Conservation (phyloP, 73 alveolate species). For the Paramecium biaurelia region DNA sequence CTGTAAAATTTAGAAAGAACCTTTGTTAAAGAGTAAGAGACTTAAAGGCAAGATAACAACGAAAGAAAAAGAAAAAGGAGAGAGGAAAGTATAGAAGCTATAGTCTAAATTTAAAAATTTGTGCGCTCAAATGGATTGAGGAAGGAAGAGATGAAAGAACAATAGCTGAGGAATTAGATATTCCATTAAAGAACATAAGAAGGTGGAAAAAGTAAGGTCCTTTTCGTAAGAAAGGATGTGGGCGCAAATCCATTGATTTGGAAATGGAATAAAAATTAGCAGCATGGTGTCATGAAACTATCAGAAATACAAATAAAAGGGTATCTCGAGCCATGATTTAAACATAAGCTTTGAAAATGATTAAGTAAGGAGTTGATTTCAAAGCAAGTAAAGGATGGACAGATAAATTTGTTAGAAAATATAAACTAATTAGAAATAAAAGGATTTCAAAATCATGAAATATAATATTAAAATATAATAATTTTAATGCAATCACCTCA, state of each 20-base stretch:
- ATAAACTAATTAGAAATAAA: slow-evolving; percentile 21
- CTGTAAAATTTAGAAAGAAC: not conserved
- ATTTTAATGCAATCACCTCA: not conserved
- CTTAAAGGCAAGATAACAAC: not conserved
- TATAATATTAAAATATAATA: not conserved
- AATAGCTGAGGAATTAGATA: not conserved
- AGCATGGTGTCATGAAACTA: slow-evolving; percentile 10
- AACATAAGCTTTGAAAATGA: not conserved
- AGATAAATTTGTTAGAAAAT: slow-evolving; percentile 47
- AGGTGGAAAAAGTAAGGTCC: slow-evolving; percentile 22
- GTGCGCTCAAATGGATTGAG: slow-evolving; percentile 12
- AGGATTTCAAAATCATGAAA: slow-evolving; percentile 12
- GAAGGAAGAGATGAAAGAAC: slow-evolving; percentile 16
- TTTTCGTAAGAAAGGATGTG: slow-evolving; percentile 5
- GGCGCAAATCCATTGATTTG: not conserved
- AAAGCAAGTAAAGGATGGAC: slow-evolving; percentile 49
- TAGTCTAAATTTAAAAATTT: not conserved
- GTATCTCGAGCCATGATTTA: not conserved
- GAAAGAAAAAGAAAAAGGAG: not conserved
- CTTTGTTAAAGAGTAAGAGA: not conserved
- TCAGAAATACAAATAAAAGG: not conserved
- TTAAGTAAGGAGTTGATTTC: not conserved
- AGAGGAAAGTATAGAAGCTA: slow-evolving; percentile 22
- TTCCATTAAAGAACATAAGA: not conserved
- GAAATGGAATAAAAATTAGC: slow-evolving; percentile 31